phyloP scores from a whole-genome alignment of 805 yeast species.

The Komagataella mondaviorum region DNA sequence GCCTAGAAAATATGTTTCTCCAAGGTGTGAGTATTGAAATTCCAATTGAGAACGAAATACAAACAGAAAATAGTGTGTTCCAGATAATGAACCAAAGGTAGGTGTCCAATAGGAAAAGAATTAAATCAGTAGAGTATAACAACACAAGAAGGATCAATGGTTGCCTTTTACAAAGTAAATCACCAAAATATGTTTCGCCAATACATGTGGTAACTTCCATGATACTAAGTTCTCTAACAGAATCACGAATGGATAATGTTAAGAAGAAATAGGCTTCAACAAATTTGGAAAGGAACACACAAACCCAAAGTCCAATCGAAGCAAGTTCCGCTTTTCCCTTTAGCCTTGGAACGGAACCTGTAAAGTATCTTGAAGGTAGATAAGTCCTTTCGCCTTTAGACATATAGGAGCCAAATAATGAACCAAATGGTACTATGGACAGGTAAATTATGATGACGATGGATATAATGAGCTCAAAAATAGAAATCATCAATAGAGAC shows the following conservation, averaged over 20 bases:
- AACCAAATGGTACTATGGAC: slow-evolving; percentile 24
- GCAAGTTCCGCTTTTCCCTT: slow-evolving; percentile 22
- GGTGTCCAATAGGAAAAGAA: slow-evolving; percentile 39
- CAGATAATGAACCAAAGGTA: slow-evolving; percentile 46
- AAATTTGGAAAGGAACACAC: slow-evolving; percentile 34
- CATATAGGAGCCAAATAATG: slow-evolving; percentile 14
- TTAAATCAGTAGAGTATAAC: slow-evolving; percentile 29
- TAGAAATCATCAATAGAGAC: slow-evolving; percentile 22
- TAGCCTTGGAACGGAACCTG: slow-evolving; percentile 28
- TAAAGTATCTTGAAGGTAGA: slow-evolving; percentile 15
- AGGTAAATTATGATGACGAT: slow-evolving; percentile 28
- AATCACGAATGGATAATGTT: slow-evolving; percentile 38
- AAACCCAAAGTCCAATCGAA: slow-evolving; percentile 32
- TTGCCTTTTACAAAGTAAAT: slow-evolving; percentile 26
- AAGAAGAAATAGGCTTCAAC: slow-evolving; percentile 39
- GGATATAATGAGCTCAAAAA: slow-evolving; percentile 28
- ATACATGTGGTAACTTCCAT: slow-evolving; percentile 29
- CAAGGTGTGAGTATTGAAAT: slow-evolving; percentile 44
- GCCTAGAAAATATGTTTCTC: slow-evolving; percentile 37
- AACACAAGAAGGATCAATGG: slow-evolving; percentile 25
- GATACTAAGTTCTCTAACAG: slow-evolving; percentile 30
- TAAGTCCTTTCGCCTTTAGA: slow-evolving; percentile 16
- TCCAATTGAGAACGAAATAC: slow-evolving; percentile 36
- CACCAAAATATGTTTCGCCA: slow-evolving; percentile 27
- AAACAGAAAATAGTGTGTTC: slow-evolving; percentile 36